phyloP scores from a whole-genome alignment of 2,329 filamentous ascomycete genomes.

The Talaromyces funiculosus region DNA sequence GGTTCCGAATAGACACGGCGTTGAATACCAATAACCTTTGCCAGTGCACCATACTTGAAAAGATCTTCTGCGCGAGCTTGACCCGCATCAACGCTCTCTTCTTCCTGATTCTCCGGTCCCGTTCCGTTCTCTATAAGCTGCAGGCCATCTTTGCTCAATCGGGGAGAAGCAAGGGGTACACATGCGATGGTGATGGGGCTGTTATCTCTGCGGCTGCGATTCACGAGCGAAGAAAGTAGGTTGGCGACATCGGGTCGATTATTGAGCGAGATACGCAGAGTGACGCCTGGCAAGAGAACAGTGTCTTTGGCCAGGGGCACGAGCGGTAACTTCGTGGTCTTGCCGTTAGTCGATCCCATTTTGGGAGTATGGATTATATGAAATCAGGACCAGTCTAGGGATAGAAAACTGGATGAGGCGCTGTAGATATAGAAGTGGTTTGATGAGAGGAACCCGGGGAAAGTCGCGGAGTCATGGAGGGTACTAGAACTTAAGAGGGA shows the following conservation, averaged over 20 bases:
- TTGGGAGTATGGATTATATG: background rate
- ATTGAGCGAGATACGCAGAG: slow-evolving; percentile 76
- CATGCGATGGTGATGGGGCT: slow-evolving; percentile 75
- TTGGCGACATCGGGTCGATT: slow-evolving; percentile 83
- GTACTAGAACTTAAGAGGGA: background rate
- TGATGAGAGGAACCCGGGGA: background rate
- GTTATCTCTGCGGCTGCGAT: slow-evolving; percentile 62
- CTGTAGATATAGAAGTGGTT: background rate
- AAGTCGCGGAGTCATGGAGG: background rate
- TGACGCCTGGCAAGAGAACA: slow-evolving; percentile 79
- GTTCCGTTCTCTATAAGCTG: slow-evolving; percentile 63
- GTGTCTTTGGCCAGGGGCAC: slow-evolving; percentile 75
- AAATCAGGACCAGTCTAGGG: background rate
- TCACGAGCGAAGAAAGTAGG: slow-evolving; percentile 78
- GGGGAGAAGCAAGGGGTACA: slow-evolving; percentile 73
- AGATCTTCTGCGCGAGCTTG: slow-evolving; percentile 65
- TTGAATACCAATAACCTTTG: slow-evolving; percentile 72
- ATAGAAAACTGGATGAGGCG: background rate
- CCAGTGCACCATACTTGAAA: slow-evolving; percentile 75
- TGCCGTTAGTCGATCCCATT: slow-evolving; percentile 36
- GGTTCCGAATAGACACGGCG: slow-evolving; percentile 70
- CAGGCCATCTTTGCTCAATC: slow-evolving; percentile 68
- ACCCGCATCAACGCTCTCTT: slow-evolving; percentile 51
- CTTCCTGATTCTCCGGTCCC: slow-evolving; percentile 38
- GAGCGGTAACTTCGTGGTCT: slow-evolving; percentile 57